Evolutionary conservation across 257 asterid species (phyloP).

Genomic region (Solanum etuberosum): DNA sequence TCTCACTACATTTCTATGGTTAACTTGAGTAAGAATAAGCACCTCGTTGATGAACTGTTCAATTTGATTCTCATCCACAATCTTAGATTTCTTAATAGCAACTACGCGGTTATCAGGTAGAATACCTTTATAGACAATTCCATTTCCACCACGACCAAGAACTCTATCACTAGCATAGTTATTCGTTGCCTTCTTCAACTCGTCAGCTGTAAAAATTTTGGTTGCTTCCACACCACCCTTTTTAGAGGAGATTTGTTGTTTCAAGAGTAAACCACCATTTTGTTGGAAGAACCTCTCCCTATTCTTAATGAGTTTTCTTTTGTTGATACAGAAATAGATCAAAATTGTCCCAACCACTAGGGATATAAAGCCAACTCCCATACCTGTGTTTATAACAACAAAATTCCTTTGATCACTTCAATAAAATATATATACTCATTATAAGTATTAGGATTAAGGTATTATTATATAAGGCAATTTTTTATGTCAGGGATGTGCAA

Average conservation of each 20-base stretch:
- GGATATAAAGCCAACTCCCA: neutral
- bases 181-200: slow-evolving; percentile 24
- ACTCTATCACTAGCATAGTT: slow-evolving; percentile 36
- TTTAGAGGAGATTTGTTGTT: slow-evolving; percentile 20
- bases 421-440: neutral
- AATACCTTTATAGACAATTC: slow-evolving; percentile 38
- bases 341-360: neutral
- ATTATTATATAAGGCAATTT: no score
- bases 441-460: no score
- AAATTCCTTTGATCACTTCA: neutral
- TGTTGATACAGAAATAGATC: neutral
- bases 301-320: neutral
- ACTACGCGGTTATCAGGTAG: slow-evolving; percentile 15
- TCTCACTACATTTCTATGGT: slow-evolving; percentile 50
- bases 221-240: slow-evolving; percentile 5
- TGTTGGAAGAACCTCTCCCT: slow-evolving; percentile 36
- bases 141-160: slow-evolving; percentile 46
- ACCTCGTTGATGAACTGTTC: slow-evolving; percentile 62
- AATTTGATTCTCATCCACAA: slow-evolving; percentile 38
- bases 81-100: slow-evolving; percentile 38
- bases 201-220: slow-evolving; percentile 19
- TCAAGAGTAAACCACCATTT: slow-evolving; percentile 40
- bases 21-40: slow-evolving; percentile 39
- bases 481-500: no score
- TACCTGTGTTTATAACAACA: neutral